A percentile compares a stretch with the other conserved stretches of the same genome.
Conservation (phyloP, 164 flowering plant genomes). For the Piper longum region DNA sequence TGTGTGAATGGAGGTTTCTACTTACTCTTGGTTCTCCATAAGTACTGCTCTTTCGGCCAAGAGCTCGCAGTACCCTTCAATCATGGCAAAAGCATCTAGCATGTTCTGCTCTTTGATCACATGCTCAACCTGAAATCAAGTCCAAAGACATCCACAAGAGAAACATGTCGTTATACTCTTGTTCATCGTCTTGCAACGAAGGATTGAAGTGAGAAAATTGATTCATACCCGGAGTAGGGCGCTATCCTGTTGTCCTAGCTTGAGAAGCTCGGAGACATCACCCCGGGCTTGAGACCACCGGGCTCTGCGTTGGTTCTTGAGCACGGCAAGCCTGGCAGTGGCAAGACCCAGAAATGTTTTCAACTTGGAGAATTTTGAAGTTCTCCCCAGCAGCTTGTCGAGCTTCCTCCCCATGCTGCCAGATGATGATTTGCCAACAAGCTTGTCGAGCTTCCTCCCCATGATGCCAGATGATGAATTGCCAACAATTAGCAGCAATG, state of each 20-base stretch:
- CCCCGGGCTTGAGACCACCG: constrained; percentile 36
- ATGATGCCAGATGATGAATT: too few relatives aligned
- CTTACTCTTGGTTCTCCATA: constrained; percentile 27
- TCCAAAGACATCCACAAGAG: not conserved
- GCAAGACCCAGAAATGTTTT: constrained; percentile 29
- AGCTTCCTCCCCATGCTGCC: constrained; percentile 33
- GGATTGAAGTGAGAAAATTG: constrained; percentile 15
- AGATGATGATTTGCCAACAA: not conserved
- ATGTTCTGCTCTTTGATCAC: constrained; percentile 66
- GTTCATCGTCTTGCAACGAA: constrained; percentile 2
- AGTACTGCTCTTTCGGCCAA: constrained; percentile 24
- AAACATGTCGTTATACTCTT: not conserved
- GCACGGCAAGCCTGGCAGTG: constrained; percentile 45
- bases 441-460: not conserved
- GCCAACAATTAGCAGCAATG: too few relatives aligned
- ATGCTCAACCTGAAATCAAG: constrained; percentile 38
- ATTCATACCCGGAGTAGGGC: constrained; percentile 61
- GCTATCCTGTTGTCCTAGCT: constrained; percentile 45
- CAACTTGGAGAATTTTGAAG: constrained; percentile 39
- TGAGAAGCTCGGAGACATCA: constrained; percentile 57
- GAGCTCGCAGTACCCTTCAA: constrained; percentile 43
- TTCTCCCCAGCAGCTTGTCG: constrained; percentile 43
- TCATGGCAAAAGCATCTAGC: constrained; percentile 40
- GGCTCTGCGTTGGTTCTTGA: constrained; percentile 59
- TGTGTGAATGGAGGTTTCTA: not conserved